These are phyloP conservation scores for Trifolium dubium DNA, from an alignment of 306 rosid genomes.

Conservation along the genomic window DNA sequence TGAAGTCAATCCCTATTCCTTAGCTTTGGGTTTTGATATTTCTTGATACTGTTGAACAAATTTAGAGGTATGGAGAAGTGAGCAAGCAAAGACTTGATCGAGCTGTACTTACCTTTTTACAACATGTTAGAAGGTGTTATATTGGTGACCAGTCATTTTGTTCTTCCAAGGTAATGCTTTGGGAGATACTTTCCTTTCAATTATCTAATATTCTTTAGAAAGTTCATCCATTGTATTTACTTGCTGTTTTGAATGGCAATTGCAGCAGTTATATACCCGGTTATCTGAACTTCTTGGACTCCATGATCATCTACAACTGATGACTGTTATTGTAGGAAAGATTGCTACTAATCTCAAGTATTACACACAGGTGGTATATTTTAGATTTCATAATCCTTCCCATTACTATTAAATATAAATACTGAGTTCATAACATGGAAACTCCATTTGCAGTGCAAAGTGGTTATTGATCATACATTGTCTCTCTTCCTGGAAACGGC, in stretches of 20 bases:
- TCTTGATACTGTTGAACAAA: slow-evolving; percentile 27
- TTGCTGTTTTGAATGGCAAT: slow-evolving; percentile 45
- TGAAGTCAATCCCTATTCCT: slow-evolving; percentile 12
- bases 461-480: slow-evolving; percentile 54
- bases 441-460: slow-evolving; percentile 51
- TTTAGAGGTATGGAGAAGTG: slow-evolving; percentile 46
- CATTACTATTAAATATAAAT: background rate
- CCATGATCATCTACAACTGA: slow-evolving; percentile 74
- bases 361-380: slow-evolving; percentile 71
- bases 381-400: slow-evolving; percentile 8
- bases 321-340: slow-evolving; percentile 84
- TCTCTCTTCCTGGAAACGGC: slow-evolving; percentile 53
- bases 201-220: slow-evolving; percentile 1
- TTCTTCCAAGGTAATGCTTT: slow-evolving; percentile 50
- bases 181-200: slow-evolving; percentile 36
- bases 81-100: slow-evolving; percentile 63
- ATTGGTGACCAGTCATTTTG: slow-evolving; percentile 47
- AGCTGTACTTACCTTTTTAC: slow-evolving; percentile 49
- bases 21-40: slow-evolving; percentile 3
- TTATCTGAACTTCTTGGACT: slow-evolving; percentile 91
- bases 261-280: slow-evolving; percentile 89
- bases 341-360: slow-evolving; percentile 85
- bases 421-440: slow-evolving; percentile 27
- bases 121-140: slow-evolving; percentile 53
- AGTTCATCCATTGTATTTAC: slow-evolving; percentile 39